Base-by-base conservation (phyloP, 495 filamentous ascomycete species). In the Penicillium ochrochloron region DNA sequence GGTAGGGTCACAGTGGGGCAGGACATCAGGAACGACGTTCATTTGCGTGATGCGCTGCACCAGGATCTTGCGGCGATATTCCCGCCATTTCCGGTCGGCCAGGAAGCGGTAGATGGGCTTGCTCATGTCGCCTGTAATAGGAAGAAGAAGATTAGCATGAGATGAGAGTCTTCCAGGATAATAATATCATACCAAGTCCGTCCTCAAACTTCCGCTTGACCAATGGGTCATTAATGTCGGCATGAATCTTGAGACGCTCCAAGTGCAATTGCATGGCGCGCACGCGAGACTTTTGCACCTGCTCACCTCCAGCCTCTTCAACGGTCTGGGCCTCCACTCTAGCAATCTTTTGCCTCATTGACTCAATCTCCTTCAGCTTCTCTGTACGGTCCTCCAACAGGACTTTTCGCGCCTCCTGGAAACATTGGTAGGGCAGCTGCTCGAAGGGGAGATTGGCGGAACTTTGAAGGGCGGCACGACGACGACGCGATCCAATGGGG, bases 191-290 rank as follows among this genome's bases (percentile, higher is more conserved):
- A 97, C 95, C 92, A 68, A 86, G 76, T 14, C 94, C 93, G 81
- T 97, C 92, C 72, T 99, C 95, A 70, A 97, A 97, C 66, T 86
- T 90, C 75, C 92, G 90, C 86, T 97, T 98, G 48, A 98, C 92
- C 33, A 92, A 55, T 1, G 95, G 95, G 73, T 97, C 96, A 73
- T 99, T 99, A 76, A 97, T 92, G 73, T 99, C 95, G 7, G 92
- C 93, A 66, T 90, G 77, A 31, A 99, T 87, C 84, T 96, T 96
- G 73, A 97, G 81, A 55, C 86, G 75, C 73, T 97, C 92, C 59
- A 98, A 66, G 67, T 92, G 81, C 61, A 84, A 76, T 68, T 85
- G 83, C 87, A 97, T 88, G 51, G 88, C 88, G n/a, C 76, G 73
- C 46, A 97, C 67, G 61, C 87, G 81, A 37, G 80, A 84, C 75